Conservation (phyloP, 768 basidiomycete genomes). For the Tephrocybe sp. region DNA sequence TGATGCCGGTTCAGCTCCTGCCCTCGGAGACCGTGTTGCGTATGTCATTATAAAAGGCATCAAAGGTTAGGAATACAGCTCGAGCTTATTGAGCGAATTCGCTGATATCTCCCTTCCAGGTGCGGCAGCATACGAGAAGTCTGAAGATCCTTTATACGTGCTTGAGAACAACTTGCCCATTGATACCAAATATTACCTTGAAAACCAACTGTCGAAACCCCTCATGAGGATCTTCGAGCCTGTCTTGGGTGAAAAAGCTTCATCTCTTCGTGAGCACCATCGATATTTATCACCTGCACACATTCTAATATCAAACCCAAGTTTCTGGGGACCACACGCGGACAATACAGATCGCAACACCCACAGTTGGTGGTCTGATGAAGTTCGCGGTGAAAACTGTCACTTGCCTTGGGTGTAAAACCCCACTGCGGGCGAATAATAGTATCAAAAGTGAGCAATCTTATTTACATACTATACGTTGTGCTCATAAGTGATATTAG, state of each 20-base stretch:
- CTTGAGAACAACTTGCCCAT: slow-evolving; percentile 98
- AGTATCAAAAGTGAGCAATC: slow-evolving; percentile 59
- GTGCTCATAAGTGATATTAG: slow-evolving; percentile 33
- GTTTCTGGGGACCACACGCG: slow-evolving; percentile 97
- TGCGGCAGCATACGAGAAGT: slow-evolving; percentile 97
- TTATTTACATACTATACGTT: not conserved
- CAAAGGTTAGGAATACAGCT: slow-evolving; percentile 56
- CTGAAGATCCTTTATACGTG: slow-evolving; percentile 96
- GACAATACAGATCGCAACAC: slow-evolving; percentile 94
- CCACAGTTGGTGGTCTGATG: slow-evolving; percentile 95
- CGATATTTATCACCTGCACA: not conserved
- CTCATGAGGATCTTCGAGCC: slow-evolving; percentile 98
- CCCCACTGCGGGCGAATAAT: slow-evolving; percentile 75
- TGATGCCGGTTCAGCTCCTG: slow-evolving; percentile 96
- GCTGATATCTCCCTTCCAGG: slow-evolving; percentile 37
- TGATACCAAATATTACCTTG: slow-evolving; percentile 96
- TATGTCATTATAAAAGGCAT: slow-evolving; percentile 98
- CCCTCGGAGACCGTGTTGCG: slow-evolving; percentile 97
- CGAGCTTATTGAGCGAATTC: not conserved
- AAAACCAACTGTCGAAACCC: slow-evolving; percentile 97
- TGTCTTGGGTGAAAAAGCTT: slow-evolving; percentile 89
- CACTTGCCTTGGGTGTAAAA: slow-evolving; percentile 95
- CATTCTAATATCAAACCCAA: slow-evolving; percentile 26
- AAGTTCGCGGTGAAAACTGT: slow-evolving; percentile 96
- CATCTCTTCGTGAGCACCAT: slow-evolving; percentile 63